Evolutionary conservation across 1,139 yeast genomes (phyloP).

Genomic region (Blastobotrys aristatus): DNA sequence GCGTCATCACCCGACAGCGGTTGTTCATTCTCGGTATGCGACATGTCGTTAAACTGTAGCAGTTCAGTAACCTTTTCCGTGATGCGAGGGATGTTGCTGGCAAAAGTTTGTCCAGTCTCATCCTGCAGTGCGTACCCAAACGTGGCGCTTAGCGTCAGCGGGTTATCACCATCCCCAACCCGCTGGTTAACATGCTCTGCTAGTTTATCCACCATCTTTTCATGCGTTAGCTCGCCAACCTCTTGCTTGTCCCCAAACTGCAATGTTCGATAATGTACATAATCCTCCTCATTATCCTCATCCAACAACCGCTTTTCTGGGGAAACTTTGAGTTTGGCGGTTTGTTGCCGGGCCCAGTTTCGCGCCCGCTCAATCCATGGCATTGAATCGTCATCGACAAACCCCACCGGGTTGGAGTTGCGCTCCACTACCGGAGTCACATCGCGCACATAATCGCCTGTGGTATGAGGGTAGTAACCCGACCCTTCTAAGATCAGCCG

Average conservation of each 20-base stretch:
- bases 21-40: conserved; percentile 12
- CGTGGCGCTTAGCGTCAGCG: conserved; percentile 32
- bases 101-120: conserved; percentile 20
- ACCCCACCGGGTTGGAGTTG: conserved; percentile 16
- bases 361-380: conserved; percentile 30
- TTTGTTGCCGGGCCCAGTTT: conserved; percentile 30
- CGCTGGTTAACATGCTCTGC: neutral
- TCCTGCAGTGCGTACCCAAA: conserved; percentile 32
- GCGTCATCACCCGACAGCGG: conserved; percentile 15
- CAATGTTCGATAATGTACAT: neutral
- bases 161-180: neutral
- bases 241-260: neutral
- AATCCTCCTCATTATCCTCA: neutral
- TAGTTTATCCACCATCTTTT: neutral
- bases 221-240: neutral
- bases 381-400: conserved; percentile 31
- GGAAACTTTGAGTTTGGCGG: neutral
- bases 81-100: conserved; percentile 31
- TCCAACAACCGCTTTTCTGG: neutral
- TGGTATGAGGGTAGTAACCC: conserved; percentile 19
- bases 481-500: conserved; percentile 26
- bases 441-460: conserved; percentile 22
- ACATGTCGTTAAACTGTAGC: conserved; percentile 25
- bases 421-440: conserved; percentile 15
- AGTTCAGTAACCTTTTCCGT: conserved; percentile 28